Evolutionary conservation across 169 alveolate genomes (phyloP).

Genomic region (Eimeria sp.): DNA sequence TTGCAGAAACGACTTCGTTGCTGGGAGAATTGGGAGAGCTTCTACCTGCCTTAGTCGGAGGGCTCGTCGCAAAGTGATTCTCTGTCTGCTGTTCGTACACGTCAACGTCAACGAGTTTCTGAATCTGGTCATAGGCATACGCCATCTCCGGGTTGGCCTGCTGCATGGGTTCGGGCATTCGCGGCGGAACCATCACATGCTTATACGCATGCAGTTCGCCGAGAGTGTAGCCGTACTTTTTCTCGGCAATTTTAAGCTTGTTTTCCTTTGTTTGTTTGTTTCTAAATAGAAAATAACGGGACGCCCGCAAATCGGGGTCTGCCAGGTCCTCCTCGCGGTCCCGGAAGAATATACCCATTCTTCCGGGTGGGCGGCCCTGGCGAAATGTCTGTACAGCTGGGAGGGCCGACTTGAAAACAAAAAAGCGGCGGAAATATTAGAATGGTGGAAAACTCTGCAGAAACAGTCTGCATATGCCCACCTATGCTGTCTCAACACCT

Average conservation of each 20-base stretch:
- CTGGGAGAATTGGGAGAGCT: not conserved
- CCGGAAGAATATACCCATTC: conserved; percentile 58
- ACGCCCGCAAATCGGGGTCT: conserved; percentile 66
- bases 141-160: conserved; percentile 31
- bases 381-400: not conserved
- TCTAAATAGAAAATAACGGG: conserved; percentile 56
- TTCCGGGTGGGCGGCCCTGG: not conserved
- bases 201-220: conserved; percentile 74
- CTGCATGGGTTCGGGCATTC: conserved; percentile 62
- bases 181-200: conserved; percentile 55
- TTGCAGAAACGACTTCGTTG: not conserved
- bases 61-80: conserved; percentile 53
- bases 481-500: not conserved
- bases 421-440: not conserved
- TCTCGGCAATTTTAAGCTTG: conserved; percentile 58
- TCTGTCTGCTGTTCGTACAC: conserved; percentile 62
- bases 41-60: not conserved
- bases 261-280: conserved; percentile 56
- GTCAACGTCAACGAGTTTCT: conserved; percentile 57
- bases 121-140: conserved; percentile 41
- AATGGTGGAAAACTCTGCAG: not conserved
- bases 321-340: conserved; percentile 66
- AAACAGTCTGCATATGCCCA: not conserved
- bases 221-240: conserved; percentile 67
- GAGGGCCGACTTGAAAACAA: not conserved